A percentile compares a stretch with the other conserved stretches of the same genome.
These are phyloP conservation scores for Trichoderma koningii DNA, from an alignment of 2,329 filamentous ascomycete genomes.

Conservation along the genomic window DNA sequence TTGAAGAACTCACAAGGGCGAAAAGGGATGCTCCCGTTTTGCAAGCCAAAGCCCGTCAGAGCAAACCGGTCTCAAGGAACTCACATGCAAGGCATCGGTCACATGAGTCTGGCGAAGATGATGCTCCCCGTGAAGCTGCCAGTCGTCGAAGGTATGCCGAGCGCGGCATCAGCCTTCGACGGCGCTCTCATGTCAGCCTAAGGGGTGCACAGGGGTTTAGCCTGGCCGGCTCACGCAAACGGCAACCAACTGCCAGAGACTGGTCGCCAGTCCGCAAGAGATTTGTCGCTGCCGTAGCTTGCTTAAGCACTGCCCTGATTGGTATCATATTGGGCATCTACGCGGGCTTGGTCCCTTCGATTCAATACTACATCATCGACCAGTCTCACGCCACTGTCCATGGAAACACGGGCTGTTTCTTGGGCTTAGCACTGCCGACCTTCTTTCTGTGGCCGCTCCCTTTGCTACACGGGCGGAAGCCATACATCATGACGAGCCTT, in stretches of 20 bases:
- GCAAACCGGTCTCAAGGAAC: neutral
- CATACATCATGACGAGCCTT: constrained; percentile 71
- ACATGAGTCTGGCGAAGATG: constrained; percentile 32
- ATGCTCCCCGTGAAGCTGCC: constrained; percentile 33
- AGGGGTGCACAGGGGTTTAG: constrained; percentile 53
- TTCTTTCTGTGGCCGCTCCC: constrained; percentile 74
- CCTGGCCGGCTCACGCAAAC: constrained; percentile 56
- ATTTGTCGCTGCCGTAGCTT: constrained; percentile 68
- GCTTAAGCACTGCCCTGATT: constrained; percentile 70
- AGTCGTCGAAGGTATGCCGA: constrained; percentile 35
- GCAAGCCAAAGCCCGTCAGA: constrained; percentile 28
- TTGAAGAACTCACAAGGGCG: constrained; percentile 22
- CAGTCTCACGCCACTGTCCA: constrained; percentile 66
- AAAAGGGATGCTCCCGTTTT: neutral
- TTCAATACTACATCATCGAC: constrained; percentile 75
- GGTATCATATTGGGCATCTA: constrained; percentile 75
- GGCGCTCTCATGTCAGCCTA: constrained; percentile 58
- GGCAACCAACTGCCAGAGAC: constrained; percentile 70
- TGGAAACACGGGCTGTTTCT: constrained; percentile 72
- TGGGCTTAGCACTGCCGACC: constrained; percentile 69
- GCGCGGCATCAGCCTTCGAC: constrained; percentile 49
- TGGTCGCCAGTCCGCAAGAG: constrained; percentile 69
- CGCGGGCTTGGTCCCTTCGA: constrained; percentile 74
- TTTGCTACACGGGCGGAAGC: constrained; percentile 73
- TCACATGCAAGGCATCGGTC: constrained; percentile 19